Conservation (phyloP, 805 yeast genomes). For the Priceomyces melissophilus region DNA sequence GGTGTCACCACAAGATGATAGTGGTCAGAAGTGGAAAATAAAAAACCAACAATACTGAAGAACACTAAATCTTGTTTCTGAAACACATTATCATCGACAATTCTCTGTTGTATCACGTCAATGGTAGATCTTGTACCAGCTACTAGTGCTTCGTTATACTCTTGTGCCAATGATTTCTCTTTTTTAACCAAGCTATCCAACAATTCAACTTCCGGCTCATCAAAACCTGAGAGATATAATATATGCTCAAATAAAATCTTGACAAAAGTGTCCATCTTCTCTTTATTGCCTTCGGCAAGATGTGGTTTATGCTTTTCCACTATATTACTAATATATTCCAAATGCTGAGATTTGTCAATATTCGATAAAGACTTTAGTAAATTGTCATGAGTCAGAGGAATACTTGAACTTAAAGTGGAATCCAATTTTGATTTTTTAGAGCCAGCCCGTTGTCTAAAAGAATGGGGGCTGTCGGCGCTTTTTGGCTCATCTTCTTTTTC, state of each 20-base stretch:
- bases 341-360: conserved; percentile 39
- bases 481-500: conserved; percentile 5
- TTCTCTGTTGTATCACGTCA: conserved; percentile 50
- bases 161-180: conserved; percentile 58
- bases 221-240: conserved; percentile 44
- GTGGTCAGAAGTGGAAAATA: conserved; percentile 93
- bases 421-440: conserved; percentile 1
- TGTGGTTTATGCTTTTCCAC: conserved; percentile 68
- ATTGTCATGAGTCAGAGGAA: conserved; percentile 31
- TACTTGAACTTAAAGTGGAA: conserved; percentile 11
- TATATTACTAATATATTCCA: conserved; percentile 50
- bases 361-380: conserved; percentile 30
- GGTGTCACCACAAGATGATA: conserved; percentile 92
- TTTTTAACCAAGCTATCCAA: conserved; percentile 42
- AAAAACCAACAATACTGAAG: conserved; percentile 65
- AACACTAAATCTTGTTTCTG: conserved; percentile 54
- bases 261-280: conserved; percentile 61
- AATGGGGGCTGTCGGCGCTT: conserved; percentile 5
- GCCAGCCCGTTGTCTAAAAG: conserved; percentile 2
- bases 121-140: conserved; percentile 59
- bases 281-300: conserved; percentile 78
- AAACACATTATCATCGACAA: conserved; percentile 18
- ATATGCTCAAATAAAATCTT: conserved; percentile 62
- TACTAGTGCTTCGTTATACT: conserved; percentile 62
- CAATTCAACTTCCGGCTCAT: conserved; percentile 22